Conservation (phyloP, 495 filamentous ascomycete genomes). For the Penicillium cataractarum region DNA sequence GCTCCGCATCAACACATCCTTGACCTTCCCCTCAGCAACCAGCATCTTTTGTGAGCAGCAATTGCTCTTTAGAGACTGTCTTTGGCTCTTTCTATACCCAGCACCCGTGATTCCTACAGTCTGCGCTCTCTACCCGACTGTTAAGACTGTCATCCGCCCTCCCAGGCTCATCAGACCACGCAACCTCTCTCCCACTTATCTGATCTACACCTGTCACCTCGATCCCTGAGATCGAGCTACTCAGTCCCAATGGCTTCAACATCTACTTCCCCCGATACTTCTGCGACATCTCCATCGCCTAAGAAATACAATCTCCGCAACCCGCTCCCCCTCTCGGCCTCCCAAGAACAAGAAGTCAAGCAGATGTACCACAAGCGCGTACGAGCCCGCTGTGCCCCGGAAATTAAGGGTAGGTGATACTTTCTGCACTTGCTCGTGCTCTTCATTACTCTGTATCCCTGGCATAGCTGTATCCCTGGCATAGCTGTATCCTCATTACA, state of each 20-base stretch:
- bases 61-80: background rate
- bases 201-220: slow-evolving; percentile 18
- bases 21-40: slow-evolving; percentile 7
- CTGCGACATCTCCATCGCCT: slow-evolving; percentile 20
- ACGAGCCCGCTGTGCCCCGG: slow-evolving; percentile 71
- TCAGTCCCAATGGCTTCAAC: slow-evolving; percentile 30
- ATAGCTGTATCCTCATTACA: background rate
- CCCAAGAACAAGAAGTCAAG: slow-evolving; percentile 88
- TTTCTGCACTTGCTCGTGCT: background rate
- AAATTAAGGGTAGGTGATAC: slow-evolving; percentile 75
- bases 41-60: background rate
- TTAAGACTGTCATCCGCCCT: background rate
- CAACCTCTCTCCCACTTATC: slow-evolving; percentile 13
- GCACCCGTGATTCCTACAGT: background rate
- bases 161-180: slow-evolving; percentile 5
- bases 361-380: slow-evolving; percentile 90
- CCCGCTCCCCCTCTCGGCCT: slow-evolving; percentile 87
- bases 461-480: background rate
- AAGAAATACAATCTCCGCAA: slow-evolving; percentile 61
- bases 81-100: background rate
- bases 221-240: slow-evolving; percentile 24
- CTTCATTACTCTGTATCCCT: background rate
- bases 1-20: slow-evolving; percentile 35
- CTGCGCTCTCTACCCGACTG: background rate
- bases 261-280: slow-evolving; percentile 27